Evolutionary conservation across 768 basidiomycete species (phyloP).

Genomic region (Tricholoma sp.): DNA sequence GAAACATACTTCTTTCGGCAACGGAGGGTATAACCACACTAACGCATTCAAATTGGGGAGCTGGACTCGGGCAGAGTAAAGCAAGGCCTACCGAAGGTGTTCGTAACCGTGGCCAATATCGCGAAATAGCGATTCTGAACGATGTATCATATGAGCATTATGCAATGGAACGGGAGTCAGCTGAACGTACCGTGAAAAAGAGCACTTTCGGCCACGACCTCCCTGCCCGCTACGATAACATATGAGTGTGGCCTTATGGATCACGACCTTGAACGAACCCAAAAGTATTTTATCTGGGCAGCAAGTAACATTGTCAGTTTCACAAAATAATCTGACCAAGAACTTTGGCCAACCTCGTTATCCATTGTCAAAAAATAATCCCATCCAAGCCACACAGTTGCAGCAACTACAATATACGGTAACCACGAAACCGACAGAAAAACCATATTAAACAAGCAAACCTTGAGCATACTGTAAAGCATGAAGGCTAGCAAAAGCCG

Average conservation of each 20-base stretch:
- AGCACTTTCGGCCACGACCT: background rate
- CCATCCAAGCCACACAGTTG: background rate
- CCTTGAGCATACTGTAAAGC: background rate
- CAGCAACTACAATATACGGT: background rate
- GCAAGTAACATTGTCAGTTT: background rate
- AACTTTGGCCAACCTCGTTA: background rate
- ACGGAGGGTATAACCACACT: background rate
- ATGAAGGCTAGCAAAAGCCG: background rate
- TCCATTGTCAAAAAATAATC: background rate
- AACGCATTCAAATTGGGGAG: background rate
- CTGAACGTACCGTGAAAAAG: background rate
- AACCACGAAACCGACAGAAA: background rate
- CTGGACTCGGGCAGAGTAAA: background rate
- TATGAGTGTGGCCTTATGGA: background rate
- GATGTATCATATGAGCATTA: background rate
- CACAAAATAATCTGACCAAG: no score
- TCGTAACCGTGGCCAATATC: background rate
- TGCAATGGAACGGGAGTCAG: background rate
- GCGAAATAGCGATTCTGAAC: background rate
- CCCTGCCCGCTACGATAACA: background rate
- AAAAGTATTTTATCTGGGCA: background rate
- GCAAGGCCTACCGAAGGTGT: background rate
- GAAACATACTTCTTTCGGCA: background rate
- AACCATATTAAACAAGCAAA: background rate
- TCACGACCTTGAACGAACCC: background rate